phyloP scores from a whole-genome alignment of 352 stramenopile species.

The Phytopythium chamaehyphon region DNA sequence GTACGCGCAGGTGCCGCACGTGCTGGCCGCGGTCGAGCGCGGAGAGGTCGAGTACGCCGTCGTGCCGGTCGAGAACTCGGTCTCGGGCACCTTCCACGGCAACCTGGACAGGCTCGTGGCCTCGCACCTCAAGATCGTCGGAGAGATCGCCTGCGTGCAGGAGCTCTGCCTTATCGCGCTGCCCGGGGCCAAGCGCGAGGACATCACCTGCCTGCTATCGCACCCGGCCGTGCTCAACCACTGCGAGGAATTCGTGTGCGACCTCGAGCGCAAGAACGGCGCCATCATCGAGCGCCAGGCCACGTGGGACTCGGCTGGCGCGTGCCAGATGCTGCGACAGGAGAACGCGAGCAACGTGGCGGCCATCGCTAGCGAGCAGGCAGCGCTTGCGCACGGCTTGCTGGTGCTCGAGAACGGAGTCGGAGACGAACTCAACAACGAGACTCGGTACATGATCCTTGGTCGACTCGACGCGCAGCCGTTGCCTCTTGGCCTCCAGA shows the following conservation, averaged over 20 bases:
- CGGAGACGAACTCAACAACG: slow-evolving; percentile 62
- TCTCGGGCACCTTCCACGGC: slow-evolving; percentile 70
- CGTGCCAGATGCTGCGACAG: slow-evolving; percentile 62
- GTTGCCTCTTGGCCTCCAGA: slow-evolving; percentile 25
- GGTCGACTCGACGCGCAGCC: slow-evolving; percentile 39
- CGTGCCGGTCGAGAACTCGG: slow-evolving; percentile 67
- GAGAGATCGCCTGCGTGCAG: slow-evolving; percentile 63
- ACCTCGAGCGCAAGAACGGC: slow-evolving; percentile 48
- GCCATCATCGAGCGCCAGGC: slow-evolving; percentile 58
- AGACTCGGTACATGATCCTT: slow-evolving; percentile 73
- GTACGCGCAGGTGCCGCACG: slow-evolving; percentile 47
- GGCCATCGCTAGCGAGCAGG: slow-evolving; percentile 64
- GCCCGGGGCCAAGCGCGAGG: slow-evolving; percentile 27
- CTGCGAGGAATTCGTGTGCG: slow-evolving; percentile 60
- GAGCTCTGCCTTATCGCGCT: slow-evolving; percentile 60
- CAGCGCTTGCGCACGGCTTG: slow-evolving; percentile 45
- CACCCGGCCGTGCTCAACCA: slow-evolving; percentile 64
- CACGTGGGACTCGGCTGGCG: slow-evolving; percentile 60
- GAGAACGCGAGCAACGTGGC: slow-evolving; percentile 40
- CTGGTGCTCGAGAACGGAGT: slow-evolving; percentile 52
- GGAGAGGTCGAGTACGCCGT: slow-evolving; percentile 57
- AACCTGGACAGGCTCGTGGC: slow-evolving; percentile 63
- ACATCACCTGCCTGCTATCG: slow-evolving; percentile 53
- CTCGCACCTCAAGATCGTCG: slow-evolving; percentile 65
- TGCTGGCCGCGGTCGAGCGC: slow-evolving; percentile 55